These are phyloP conservation scores for Prunus dulcis DNA, from an alignment of 306 rosid species.

Conservation along the genomic window DNA sequence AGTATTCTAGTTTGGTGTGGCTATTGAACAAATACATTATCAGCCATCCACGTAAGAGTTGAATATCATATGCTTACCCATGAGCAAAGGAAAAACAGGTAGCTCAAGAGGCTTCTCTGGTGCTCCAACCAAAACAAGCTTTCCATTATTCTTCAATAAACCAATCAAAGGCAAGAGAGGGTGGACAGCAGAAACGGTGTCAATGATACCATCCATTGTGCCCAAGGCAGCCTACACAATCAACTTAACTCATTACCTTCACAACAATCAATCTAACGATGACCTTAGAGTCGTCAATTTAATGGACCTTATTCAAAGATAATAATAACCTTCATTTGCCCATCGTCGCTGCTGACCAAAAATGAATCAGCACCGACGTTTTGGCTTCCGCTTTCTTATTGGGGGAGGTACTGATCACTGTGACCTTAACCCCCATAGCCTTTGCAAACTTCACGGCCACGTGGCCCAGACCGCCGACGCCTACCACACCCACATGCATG, in stretches of 20 bases:
- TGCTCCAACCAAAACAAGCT: neutral
- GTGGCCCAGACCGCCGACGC: neutral
- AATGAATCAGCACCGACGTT: constrained; percentile 1
- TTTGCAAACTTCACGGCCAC: neutral
- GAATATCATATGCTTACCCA: constrained; percentile 25
- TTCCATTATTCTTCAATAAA: neutral
- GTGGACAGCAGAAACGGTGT: constrained; percentile 32
- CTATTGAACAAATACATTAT: no score
- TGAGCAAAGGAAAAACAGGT: constrained; percentile 25
- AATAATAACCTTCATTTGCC: neutral
- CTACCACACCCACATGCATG: neutral
- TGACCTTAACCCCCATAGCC: neutral
- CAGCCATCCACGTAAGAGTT: no score
- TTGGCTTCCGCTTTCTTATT: neutral
- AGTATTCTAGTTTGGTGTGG: no score
- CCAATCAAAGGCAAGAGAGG: constrained; percentile 17
- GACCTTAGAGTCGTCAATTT: neutral
- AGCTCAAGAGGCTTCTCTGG: neutral
- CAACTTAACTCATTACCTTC: neutral
- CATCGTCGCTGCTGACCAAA: constrained; percentile 8
- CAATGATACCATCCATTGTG: constrained; percentile 39
- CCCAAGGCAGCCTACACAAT: constrained; percentile 25
- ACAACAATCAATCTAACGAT: neutral
- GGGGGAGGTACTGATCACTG: neutral
- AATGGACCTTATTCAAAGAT: neutral